Base-by-base conservation (phyloP, 163 green algal genomes). In the Trebouxiophyceae sp. region DNA sequence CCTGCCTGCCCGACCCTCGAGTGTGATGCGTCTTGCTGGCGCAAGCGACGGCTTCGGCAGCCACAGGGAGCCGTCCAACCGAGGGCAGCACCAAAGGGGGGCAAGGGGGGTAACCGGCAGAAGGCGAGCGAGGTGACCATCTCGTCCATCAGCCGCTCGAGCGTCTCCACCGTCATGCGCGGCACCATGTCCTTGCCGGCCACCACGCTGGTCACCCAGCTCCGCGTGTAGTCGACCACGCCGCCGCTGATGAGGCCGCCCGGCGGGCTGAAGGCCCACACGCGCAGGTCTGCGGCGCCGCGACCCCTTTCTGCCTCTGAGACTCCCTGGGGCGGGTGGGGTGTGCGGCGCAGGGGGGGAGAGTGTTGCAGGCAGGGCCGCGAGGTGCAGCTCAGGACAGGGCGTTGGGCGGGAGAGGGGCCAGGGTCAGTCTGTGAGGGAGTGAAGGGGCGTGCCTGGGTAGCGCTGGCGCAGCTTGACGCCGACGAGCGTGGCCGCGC, bases 101-200 rank as follows among this genome's bases (percentile, higher is more conserved):
- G n/a, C n/a, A n/a, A n/a, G n/a, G n/a, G n/a, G n/a, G n/a, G n/a
- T n/a, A n/a, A n/a, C n/a, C n/a, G n/a, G n/a, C n/a, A n/a, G n/a
- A n/a, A n/a, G n/a, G 76, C 80, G 33, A 86, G 57, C 3, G 67
- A 65, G 0, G 79, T 60, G 32, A 85, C 50, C 77, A 85, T 85
- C 57, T 86, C 80, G 44, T 86, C 77, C 59, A 85, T 72, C 29
- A 81, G 60, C 4, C 75, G 67, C 62, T 68, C 63, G 12, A 72
- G 57, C 29, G 71, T 86, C 61, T 66, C 68, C n/a, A 79, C 67
- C 4, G 65, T 73, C 31, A 63, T 55, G 22, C 80, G 32, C 22
- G 70, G 70, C 26, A 85, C 74, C 0, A 69, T 69, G 54, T 88
- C 83, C 55, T 79, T 81, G 57, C 81, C 83, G 2, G 76, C 74